Base-by-base conservation (phyloP, 2,329 filamentous ascomycete genomes). In the Colletotrichum salicis region DNA sequence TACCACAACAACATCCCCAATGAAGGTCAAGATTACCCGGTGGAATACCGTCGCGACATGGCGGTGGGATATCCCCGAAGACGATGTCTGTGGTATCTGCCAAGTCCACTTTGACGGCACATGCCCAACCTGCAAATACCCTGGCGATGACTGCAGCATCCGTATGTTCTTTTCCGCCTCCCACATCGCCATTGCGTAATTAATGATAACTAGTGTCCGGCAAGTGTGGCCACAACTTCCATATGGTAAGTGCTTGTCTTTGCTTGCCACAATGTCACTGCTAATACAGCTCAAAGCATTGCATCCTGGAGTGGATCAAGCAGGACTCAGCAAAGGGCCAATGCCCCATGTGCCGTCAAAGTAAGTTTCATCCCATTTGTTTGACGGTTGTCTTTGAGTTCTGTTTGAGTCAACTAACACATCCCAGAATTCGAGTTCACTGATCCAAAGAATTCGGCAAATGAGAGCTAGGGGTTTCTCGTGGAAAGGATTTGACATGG, bases 71-170 rank as follows among this genome's bases (percentile, higher is more conserved):
- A 94, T 98, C 78, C 95, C 96, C 29, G 95, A 97, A 78, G 96
- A 98, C 84, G 96, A 99, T 80, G 95, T 98, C 74, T 99, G 96
- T 78, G 96, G 96, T 77, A 99, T 99, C 84, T 99, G 96, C 84
- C 96, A 97, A 80, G 95, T 97, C 74, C 94, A 97, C 78, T 99
- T 98, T 80, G 96, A 99, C 81, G 96, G 95, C 71, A 98, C 96
- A 31, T 99, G 96, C 85, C 95, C 96, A 58, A 97, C 95, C 67
- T 99, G 96, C 91, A 97, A 97, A 87, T 98, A 95, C 80, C 96
- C 96, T 15, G 96, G 96, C 70, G 96, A 99, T 78, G 95, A 98
- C 80, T 99, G 96, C 84, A 93, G 93, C 71, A 87, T 99, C 71
- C 87, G 96, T 98, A 85, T 82, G 92, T 86, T 37, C 59, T 48